These are phyloP conservation scores for Leonotis leonurus DNA, from an alignment of 257 asterid species.

Conservation along the genomic window DNA sequence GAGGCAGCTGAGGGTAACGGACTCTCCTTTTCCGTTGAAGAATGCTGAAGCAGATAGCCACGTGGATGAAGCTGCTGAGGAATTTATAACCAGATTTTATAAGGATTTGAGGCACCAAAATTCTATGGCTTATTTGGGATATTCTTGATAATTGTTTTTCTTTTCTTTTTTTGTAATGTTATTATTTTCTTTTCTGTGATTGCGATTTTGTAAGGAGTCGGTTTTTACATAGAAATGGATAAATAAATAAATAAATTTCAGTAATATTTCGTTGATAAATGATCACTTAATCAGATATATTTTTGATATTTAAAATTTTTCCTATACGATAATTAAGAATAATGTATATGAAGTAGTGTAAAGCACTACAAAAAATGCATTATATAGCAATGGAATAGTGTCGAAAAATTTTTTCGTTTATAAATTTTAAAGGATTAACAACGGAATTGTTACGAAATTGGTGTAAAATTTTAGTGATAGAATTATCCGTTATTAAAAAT, in stretches of 20 bases:
- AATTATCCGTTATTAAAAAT: too few relatives aligned
- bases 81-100: slow-evolving; percentile 42
- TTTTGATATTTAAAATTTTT: too few relatives aligned
- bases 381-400: too few relatives aligned
- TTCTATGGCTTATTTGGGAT: slow-evolving; percentile 9
- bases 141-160: neutral
- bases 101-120: slow-evolving; percentile 35
- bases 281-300: too few relatives aligned
- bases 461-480: too few relatives aligned
- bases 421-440: too few relatives aligned
- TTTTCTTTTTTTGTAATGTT: neutral
- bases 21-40: slow-evolving; percentile 45
- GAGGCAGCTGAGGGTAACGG: slow-evolving; percentile 52
- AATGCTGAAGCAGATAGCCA: slow-evolving; percentile 22
- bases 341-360: too few relatives aligned
- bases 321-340: too few relatives aligned
- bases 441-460: too few relatives aligned
- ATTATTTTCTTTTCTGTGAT: neutral
- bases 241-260: neutral
- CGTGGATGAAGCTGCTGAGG: slow-evolving; percentile 55
- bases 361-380: too few relatives aligned
- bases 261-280: too few relatives aligned
- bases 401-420: too few relatives aligned
- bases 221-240: neutral
- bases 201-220: neutral